A percentile compares a stretch with the other conserved stretches of the same genome.
phyloP scores from a whole-genome alignment of 352 stramenopile genomes.

The Phytophthora palmivora region DNA sequence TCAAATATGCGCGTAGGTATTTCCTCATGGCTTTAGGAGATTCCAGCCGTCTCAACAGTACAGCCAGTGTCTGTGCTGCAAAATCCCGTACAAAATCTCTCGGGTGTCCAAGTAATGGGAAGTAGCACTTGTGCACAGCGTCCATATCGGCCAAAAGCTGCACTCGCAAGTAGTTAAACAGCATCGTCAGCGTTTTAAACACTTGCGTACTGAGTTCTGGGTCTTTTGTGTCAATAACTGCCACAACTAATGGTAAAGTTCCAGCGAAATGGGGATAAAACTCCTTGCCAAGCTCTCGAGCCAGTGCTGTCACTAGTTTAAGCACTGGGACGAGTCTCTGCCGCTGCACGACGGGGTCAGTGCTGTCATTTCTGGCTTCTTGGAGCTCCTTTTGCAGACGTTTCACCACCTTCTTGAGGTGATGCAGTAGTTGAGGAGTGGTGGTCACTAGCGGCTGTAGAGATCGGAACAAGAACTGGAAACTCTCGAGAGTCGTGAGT shows the following conservation, averaged over 20 bases:
- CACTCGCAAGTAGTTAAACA: constrained; percentile 88
- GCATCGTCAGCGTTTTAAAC: constrained; percentile 92
- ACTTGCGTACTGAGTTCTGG: constrained; percentile 90
- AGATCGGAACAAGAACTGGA: constrained; percentile 76
- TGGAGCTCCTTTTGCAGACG: constrained; percentile 68
- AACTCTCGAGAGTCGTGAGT: constrained; percentile 85
- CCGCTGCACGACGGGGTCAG: constrained; percentile 64
- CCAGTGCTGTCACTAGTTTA: constrained; percentile 84
- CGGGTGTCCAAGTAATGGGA: constrained; percentile 85
- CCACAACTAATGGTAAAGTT: constrained; percentile 70
- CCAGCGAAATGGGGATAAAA: constrained; percentile 86
- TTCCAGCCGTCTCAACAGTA: constrained; percentile 84
- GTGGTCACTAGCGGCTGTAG: constrained; percentile 80
- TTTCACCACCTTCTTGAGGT: constrained; percentile 77
- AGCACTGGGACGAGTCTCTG: constrained; percentile 78
- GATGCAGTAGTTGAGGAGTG: constrained; percentile 84
- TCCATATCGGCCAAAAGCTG: constrained; percentile 91
- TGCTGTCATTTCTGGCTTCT: constrained; percentile 32
- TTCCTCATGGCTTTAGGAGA: constrained; percentile 77
- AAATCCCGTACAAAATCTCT: constrained; percentile 91
- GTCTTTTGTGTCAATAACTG: constrained; percentile 87
- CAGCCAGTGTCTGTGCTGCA: constrained; percentile 85
- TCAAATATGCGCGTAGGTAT: constrained; percentile 82
- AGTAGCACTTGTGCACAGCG: constrained; percentile 91
- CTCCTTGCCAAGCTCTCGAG: constrained; percentile 83